Percentiles rank a stretch among this genome's conserved stretches.
phyloP scores from a whole-genome alignment of 768 basidiomycete species.

The Hericium coralloides region DNA sequence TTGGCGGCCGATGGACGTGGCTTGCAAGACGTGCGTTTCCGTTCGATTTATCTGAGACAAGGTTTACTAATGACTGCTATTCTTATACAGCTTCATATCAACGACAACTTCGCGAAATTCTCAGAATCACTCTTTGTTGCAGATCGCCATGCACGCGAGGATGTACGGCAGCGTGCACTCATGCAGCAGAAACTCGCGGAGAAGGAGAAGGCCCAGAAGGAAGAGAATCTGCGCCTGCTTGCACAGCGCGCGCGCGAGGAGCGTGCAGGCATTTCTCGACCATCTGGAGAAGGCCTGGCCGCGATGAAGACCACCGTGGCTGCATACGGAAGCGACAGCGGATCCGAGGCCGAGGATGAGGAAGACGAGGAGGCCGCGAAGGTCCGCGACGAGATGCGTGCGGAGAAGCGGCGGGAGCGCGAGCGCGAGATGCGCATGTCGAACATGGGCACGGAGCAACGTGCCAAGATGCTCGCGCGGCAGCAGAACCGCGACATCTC shows the following conservation, averaged over 20 bases:
- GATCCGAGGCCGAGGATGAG: slow-evolving; percentile 46
- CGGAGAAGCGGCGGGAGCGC: slow-evolving; percentile 87
- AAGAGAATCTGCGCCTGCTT: slow-evolving; percentile 88
- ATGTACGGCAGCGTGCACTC: slow-evolving; percentile 89
- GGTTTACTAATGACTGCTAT: not conserved
- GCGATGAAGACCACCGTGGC: slow-evolving; percentile 72
- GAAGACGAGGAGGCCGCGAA: slow-evolving; percentile 70
- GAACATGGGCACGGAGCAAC: slow-evolving; percentile 96
- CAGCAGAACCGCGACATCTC: slow-evolving; percentile 99
- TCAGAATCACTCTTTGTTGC: slow-evolving; percentile 94
- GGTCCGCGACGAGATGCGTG: slow-evolving; percentile 84
- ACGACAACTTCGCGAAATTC: slow-evolving; percentile 98
- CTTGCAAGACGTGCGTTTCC: slow-evolving; percentile 78
- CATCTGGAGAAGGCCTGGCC: slow-evolving; percentile 56
- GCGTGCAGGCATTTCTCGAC: slow-evolving; percentile 68
- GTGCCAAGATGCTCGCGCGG: slow-evolving; percentile 90
- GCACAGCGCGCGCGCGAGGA: slow-evolving; percentile 96
- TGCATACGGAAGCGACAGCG: slow-evolving; percentile 80
- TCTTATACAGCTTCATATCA: slow-evolving; percentile 76
- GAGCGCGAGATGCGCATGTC: slow-evolving; percentile 98
- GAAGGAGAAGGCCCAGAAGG: slow-evolving; percentile 95
- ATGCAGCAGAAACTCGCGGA: slow-evolving; percentile 99
- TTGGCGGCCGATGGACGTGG: slow-evolving; percentile 98
- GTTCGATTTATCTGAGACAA: not conserved
- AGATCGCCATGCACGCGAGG: slow-evolving; percentile 95